Evolutionary conservation across 2,329 filamentous ascomycete species (phyloP).

Genomic region (Blastomyces emzantsi): DNA sequence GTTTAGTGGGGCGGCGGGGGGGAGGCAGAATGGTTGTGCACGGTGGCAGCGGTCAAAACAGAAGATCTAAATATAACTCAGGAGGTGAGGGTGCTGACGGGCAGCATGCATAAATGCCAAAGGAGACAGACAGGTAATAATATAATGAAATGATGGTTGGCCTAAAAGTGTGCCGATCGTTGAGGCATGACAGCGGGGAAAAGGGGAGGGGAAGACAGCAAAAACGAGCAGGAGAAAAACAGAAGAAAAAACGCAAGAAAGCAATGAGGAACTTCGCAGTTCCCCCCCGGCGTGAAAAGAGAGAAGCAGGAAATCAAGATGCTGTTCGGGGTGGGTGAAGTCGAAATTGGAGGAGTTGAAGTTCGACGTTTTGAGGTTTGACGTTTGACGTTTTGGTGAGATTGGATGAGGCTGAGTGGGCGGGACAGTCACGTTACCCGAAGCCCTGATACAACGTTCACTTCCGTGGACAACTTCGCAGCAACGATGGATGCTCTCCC

Average conservation of each 20-base stretch:
- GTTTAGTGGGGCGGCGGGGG: constrained; percentile 3
- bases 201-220: background rate
- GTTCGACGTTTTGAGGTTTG: background rate
- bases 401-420: constrained; percentile 3
- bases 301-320: background rate
- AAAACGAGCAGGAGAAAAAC: background rate
- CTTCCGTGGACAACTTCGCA: too few relatives aligned
- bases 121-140: background rate
- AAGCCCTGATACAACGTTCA: too few relatives aligned
- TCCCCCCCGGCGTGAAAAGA: background rate
- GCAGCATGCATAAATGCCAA: background rate
- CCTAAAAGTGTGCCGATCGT: background rate
- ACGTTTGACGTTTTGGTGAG: background rate
- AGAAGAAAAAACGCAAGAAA: background rate
- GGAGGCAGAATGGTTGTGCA: background rate
- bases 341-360: background rate
- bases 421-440: background rate
- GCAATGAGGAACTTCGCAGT: background rate
- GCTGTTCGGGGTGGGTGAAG: background rate
- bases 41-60: constrained; percentile 5
- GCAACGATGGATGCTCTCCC: too few relatives aligned
- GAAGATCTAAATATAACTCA: constrained; percentile 10
- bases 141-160: background rate
- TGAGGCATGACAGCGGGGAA: background rate
- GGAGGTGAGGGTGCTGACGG: background rate